phyloP scores from a whole-genome alignment of 108 stramenopile genomes.

The Ochromonas danica region DNA sequence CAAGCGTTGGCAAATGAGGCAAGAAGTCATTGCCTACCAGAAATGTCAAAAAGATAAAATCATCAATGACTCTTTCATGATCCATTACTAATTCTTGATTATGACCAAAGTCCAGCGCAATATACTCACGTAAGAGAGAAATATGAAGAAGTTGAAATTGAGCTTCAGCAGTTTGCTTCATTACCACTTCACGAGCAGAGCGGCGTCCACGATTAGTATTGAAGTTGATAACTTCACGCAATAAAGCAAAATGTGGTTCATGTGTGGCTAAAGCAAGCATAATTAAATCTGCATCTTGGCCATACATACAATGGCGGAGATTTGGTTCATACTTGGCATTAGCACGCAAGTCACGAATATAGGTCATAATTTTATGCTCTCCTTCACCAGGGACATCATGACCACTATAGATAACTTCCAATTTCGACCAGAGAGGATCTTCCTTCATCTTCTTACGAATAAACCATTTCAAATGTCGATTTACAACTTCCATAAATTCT shows the following conservation, averaged over 20 bases:
- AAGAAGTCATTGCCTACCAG: conserved; percentile 36
- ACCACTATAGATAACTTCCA: conserved; percentile 25
- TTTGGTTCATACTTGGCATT: conserved; percentile 27
- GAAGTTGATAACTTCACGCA: conserved; percentile 33
- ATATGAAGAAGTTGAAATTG: conserved; percentile 96
- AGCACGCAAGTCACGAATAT: conserved; percentile 30
- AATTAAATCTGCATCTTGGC: conserved; percentile 37
- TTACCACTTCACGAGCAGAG: conserved; percentile 71
- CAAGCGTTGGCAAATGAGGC: conserved; percentile 31
- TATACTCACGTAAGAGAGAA: conserved; percentile 88
- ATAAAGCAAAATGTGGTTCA: conserved; percentile 29
- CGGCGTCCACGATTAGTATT: background rate
- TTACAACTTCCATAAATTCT: conserved; percentile 30
- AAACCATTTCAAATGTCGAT: background rate
- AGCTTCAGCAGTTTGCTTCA: conserved; percentile 85
- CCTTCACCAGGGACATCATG: conserved; percentile 40
- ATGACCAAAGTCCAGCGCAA: conserved; percentile 76
- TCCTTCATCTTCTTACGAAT: conserved; percentile 37
- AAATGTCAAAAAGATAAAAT: conserved; percentile 34
- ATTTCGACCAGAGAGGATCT: conserved; percentile 30
- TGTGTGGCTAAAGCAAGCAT: conserved; percentile 24
- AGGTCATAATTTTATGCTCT: conserved; percentile 31
- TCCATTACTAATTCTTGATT: background rate
- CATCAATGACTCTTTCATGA: conserved; percentile 29
- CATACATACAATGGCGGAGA: conserved; percentile 31